Base-by-base conservation (phyloP, 179 eudicot genomes). In the Heliamphora pulchella region DNA sequence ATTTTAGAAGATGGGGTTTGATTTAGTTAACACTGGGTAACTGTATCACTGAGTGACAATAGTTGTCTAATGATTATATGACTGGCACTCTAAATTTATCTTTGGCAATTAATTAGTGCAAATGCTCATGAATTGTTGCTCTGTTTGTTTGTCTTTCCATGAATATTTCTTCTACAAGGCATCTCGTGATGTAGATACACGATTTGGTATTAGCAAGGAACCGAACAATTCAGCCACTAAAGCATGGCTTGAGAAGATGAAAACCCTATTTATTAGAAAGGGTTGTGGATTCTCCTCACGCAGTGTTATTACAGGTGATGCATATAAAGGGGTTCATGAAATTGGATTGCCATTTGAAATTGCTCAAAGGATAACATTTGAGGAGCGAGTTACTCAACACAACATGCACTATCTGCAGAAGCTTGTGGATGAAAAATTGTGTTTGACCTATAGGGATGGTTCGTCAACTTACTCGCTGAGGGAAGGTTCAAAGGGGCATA, bases 401-500 rank as follows among this genome's bases (percentile, higher is more conserved):
- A 96, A 96, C 69, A 91, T 94, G 81, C 82, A 87, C 1, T 86
- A 79, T 80, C 68, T 96, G 54, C 99, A 96, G 81, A 89, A 84
- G 80, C 83, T 94, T 71, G 99, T 96, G 8, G 98, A 96, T 78
- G 89, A 92, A 9, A 96, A 96, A 55, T 70, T 94, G 57, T 96
- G 99, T 68, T 85, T 96, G 2, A 88, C 97, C 0, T 96, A 89
- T 76, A 89, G 79, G 77, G 99, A 96, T 85, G 98, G 98, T 0
- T 73, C 39, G 39, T 84, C 96, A 5, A 89, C 95, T 1, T 96
- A 89, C 70, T 94, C 99, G 0, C 70, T 96, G 74, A 91, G 88
- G 81, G 99, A 96, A 86, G 99, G 98, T 50, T 92, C 99, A 1
- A 96, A 94, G 83, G 99, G 98, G 67, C 99, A 94, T 75, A 96